Conservation (phyloP, 768 basidiomycete species). For the Termitomyces sp. region DNA sequence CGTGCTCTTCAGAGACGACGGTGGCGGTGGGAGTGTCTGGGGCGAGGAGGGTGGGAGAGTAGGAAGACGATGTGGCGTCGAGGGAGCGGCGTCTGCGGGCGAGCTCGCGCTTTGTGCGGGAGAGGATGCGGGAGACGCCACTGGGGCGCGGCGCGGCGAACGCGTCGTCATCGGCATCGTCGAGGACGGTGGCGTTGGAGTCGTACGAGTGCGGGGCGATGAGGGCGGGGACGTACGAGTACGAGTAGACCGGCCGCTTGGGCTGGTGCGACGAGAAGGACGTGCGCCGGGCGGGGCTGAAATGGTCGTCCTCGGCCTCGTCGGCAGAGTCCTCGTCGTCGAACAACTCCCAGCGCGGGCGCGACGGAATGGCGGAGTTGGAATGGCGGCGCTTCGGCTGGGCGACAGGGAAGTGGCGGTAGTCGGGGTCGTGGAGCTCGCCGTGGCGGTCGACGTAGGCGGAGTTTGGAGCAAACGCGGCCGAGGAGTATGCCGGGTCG, state of each 20-base stretch:
- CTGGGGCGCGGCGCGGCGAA: slow-evolving; percentile 15
- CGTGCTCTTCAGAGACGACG: background rate
- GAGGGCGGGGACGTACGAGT: slow-evolving; percentile 10
- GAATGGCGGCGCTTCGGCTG: slow-evolving; percentile 14
- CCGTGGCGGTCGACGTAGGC: slow-evolving; percentile 60
- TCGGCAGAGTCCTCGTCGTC: slow-evolving; percentile 20
- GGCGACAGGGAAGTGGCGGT: slow-evolving; percentile 51
- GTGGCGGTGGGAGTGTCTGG: slow-evolving; percentile 3
- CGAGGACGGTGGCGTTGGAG: slow-evolving; percentile 20
- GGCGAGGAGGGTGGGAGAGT: slow-evolving; percentile 6
- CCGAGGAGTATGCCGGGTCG: slow-evolving; percentile 53
- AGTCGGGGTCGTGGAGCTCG: slow-evolving; percentile 65
- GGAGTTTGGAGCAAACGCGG: slow-evolving; percentile 18
- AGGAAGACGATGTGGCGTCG: slow-evolving; percentile 6
- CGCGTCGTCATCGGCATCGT: slow-evolving; percentile 21
- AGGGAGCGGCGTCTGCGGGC: slow-evolving; percentile 12
- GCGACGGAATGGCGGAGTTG: slow-evolving; percentile 5
- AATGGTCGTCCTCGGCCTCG: slow-evolving; percentile 12
- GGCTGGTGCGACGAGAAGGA: slow-evolving; percentile 11
- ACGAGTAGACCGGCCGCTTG: slow-evolving; percentile 7
- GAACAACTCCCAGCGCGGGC: slow-evolving; percentile 29
- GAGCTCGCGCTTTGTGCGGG: slow-evolving; percentile 12
- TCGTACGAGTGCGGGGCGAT: slow-evolving; percentile 23
- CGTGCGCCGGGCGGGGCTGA: background rate
- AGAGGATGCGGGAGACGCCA: slow-evolving; percentile 18